Percentiles rank a stretch among this genome's conserved stretches.
Conservation (phyloP, 139 green algal species). For the Auxenochlorella pyrenoidosa region DNA sequence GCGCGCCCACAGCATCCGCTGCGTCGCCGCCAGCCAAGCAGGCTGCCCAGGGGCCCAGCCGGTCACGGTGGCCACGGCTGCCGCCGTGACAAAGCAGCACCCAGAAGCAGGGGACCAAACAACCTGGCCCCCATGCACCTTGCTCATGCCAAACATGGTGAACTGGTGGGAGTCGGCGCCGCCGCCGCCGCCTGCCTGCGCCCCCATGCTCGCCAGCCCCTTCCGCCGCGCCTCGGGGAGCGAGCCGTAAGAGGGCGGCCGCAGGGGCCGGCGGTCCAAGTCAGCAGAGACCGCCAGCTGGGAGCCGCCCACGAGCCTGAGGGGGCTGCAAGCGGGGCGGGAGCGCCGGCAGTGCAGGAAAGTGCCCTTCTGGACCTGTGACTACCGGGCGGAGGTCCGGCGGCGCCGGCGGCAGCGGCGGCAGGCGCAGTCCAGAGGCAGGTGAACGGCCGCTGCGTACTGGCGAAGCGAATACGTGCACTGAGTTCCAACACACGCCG, state of each 20-base stretch:
- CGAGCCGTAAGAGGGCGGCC: not conserved
- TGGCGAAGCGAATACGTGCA: too few species aligned
- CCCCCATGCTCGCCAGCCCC: not conserved
- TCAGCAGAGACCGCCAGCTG: not conserved
- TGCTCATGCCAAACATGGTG: conserved; percentile 15
- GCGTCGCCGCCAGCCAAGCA: too few species aligned
- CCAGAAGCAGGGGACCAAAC: not conserved
- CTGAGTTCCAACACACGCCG: too few species aligned
- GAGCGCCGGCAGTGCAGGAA: not conserved
- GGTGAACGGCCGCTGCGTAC: not conserved
- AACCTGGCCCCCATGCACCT: not conserved
- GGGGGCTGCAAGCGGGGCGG: too few species aligned
- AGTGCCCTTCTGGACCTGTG: not conserved
- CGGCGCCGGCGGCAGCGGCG: not conserved
- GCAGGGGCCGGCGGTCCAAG: not conserved
- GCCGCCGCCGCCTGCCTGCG: too few species aligned
- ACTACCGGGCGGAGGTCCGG: not conserved
- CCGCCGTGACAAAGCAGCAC: not conserved
- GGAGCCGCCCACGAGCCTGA: too few species aligned
- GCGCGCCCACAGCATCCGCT: not conserved
- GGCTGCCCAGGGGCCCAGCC: not conserved
- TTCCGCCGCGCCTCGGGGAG: not conserved
- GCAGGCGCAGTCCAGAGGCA: not conserved
- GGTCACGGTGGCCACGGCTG: too few species aligned
- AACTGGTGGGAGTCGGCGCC: conserved; percentile 16